These are phyloP conservation scores for Pseudogymnoascus destructans DNA, from an alignment of 2,329 filamentous ascomycete genomes.

Conservation along the genomic window DNA sequence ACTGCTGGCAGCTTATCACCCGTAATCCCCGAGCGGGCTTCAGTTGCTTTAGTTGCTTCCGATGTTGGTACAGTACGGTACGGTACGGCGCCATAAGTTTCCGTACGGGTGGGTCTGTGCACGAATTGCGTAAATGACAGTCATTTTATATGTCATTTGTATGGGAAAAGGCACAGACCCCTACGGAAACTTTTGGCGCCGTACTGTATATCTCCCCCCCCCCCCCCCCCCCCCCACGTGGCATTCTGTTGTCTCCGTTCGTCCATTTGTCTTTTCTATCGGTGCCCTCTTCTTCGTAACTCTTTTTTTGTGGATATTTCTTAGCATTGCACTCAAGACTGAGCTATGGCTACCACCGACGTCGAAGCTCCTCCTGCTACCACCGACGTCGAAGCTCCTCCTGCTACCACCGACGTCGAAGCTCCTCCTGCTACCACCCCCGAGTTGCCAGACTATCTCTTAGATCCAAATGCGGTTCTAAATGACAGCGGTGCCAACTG, in stretches of 20 bases:
- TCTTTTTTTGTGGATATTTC: neutral
- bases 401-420: conserved; percentile 15
- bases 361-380: too few species aligned
- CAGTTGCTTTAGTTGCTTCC: neutral
- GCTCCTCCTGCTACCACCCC: conserved; percentile 13
- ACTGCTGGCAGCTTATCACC: neutral
- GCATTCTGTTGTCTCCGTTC: neutral
- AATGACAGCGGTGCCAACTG: conserved; percentile 40
- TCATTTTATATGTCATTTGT: too few species aligned
- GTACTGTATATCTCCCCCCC: too few species aligned
- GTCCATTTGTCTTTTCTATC: neutral
- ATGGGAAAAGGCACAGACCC: too few species aligned
- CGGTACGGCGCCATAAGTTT: too few species aligned
- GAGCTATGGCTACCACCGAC: conserved; percentile 17
- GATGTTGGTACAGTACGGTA: too few species aligned
- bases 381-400: conserved; percentile 12
- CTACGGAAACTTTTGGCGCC: too few species aligned
- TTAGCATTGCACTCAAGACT: neutral
- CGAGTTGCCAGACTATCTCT: conserved; percentile 42
- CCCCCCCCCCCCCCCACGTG: too few species aligned
- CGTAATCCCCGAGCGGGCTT: neutral
- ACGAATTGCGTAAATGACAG: too few species aligned
- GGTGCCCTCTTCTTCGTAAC: neutral
- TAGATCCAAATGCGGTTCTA: conserved; percentile 44
- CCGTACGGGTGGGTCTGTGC: too few species aligned